Conservation (phyloP, 805 yeast species). For the Yarrowia deformans region DNA sequence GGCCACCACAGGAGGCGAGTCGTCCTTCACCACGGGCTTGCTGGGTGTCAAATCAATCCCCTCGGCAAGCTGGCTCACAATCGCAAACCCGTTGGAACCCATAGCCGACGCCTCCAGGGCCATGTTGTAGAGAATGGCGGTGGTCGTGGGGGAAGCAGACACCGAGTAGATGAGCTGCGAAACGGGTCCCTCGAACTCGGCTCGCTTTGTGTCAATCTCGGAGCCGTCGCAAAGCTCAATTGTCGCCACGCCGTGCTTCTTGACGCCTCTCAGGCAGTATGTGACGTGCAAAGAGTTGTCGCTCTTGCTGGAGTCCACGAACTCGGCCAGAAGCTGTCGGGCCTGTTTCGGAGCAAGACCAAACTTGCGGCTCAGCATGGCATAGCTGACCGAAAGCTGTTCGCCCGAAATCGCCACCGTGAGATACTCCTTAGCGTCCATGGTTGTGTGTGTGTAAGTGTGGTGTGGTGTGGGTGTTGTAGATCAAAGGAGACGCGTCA, state of each 20-base stretch:
- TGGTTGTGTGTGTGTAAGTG: neutral
- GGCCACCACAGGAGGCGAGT: neutral
- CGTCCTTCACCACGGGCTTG: slow-evolving; percentile 1
- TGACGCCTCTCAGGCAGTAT: slow-evolving; percentile 9
- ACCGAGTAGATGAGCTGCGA: slow-evolving; percentile 26
- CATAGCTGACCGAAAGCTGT: slow-evolving; percentile 19
- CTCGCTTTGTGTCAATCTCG: neutral
- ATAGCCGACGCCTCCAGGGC: neutral
- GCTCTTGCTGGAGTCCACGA: neutral
- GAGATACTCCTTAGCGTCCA: slow-evolving; percentile 34
- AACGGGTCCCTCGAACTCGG: slow-evolving; percentile 3
- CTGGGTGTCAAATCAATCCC: neutral
- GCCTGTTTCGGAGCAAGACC: slow-evolving; percentile 1
- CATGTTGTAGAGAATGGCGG: slow-evolving; percentile 20
- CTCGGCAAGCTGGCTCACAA: slow-evolving; percentile 8
- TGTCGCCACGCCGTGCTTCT: neutral
- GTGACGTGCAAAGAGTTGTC: slow-evolving; percentile 9
- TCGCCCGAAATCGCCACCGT: slow-evolving; percentile 26
- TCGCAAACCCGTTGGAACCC: slow-evolving; percentile 31
- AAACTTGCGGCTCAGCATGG: slow-evolving; percentile 18
- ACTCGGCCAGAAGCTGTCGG: neutral
- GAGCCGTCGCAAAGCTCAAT: slow-evolving; percentile 16
- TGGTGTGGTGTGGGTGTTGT: neutral
- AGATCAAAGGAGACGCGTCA: slow-evolving; percentile 16
- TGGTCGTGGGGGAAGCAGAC: slow-evolving; percentile 5